Evolutionary conservation across 106 monocot species (phyloP).

Genomic region (Dendrobium huoshanense): DNA sequence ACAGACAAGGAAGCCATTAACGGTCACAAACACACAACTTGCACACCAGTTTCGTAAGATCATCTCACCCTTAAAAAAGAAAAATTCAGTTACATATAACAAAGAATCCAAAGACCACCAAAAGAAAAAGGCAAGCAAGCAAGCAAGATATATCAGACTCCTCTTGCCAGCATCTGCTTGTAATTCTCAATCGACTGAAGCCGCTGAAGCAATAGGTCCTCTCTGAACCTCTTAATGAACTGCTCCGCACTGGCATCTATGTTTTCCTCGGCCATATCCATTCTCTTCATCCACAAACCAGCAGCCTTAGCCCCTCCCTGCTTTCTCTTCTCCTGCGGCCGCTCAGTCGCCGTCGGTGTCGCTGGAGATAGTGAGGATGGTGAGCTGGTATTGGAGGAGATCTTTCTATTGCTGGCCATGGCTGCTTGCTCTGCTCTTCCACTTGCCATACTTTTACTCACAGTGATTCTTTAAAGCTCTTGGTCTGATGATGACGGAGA

Average conservation of each 20-base stretch:
- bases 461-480: background rate
- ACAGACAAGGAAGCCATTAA: too few relatives aligned
- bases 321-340: background rate
- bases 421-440: background rate
- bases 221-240: constrained; percentile 32
- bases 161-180: constrained; percentile 36
- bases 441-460: too few relatives aligned
- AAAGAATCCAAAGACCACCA: too few relatives aligned
- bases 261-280: constrained; percentile 9
- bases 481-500: background rate
- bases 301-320: background rate
- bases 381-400: background rate
- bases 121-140: background rate
- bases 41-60: too few relatives aligned
- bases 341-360: background rate
- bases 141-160: constrained; percentile 3
- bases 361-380: background rate
- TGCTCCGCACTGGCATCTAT: constrained; percentile 27
- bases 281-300: background rate
- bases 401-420: background rate
- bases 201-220: constrained; percentile 30
- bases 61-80: background rate
- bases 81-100: background rate
- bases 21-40: too few relatives aligned
- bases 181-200: constrained; percentile 41